phyloP scores from a whole-genome alignment of 225 moss, liverwort and hornwort genomes.

The Bryum argenteum region DNA sequence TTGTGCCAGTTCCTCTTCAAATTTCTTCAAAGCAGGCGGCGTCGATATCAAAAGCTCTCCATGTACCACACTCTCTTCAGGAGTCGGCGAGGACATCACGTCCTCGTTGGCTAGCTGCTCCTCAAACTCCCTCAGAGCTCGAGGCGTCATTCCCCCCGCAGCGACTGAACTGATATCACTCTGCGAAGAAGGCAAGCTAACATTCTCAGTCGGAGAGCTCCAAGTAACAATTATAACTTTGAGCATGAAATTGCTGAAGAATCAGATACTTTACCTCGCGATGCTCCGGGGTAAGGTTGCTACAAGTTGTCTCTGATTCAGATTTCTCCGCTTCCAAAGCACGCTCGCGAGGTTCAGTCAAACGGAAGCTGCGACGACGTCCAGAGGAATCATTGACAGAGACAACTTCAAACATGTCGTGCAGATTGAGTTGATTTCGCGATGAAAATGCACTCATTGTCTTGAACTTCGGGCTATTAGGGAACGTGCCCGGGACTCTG shows the following conservation, averaged over 20 bases:
- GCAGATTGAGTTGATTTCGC: slow-evolving; percentile 36
- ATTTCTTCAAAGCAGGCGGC: slow-evolving; percentile 1
- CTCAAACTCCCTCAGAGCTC: slow-evolving; percentile 45
- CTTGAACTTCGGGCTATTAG: slow-evolving; percentile 46
- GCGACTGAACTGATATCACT: slow-evolving; percentile 37
- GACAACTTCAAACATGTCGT: slow-evolving; percentile 46
- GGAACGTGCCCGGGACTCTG: slow-evolving; percentile 41
- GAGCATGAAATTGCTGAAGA: background rate
- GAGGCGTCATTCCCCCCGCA: slow-evolving; percentile 47
- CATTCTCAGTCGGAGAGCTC: background rate
- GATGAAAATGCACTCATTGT: slow-evolving; percentile 21
- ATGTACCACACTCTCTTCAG: background rate
- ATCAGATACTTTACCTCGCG: slow-evolving; percentile 27
- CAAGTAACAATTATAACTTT: background rate
- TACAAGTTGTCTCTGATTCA: slow-evolving; percentile 23
- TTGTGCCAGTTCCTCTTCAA: background rate
- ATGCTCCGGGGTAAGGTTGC: slow-evolving; percentile 21
- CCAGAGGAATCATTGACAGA: slow-evolving; percentile 31
- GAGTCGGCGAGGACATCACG: background rate
- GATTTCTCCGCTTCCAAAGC: slow-evolving; percentile 24
- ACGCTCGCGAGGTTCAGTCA: slow-evolving; percentile 31
- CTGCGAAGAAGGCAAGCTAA: slow-evolving; percentile 7
- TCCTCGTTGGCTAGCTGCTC: slow-evolving; percentile 37
- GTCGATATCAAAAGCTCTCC: background rate
- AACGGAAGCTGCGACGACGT: slow-evolving; percentile 35